Base-by-base conservation (phyloP, 257 asterid species). In the Echites panduratus region DNA sequence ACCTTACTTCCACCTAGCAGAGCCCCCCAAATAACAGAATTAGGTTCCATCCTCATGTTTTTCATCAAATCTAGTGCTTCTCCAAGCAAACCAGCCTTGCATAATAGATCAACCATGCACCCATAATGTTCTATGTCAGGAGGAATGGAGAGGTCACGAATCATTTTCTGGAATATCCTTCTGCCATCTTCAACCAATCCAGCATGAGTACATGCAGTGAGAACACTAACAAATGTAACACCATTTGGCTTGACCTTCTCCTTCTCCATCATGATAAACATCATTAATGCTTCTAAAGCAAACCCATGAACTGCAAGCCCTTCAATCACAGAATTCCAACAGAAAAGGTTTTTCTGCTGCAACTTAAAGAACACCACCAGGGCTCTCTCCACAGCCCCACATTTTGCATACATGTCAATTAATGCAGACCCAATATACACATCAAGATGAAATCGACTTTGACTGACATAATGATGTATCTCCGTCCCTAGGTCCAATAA, bases 361-460 rank as follows among this genome's bases (percentile, higher is more conserved):
- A 92, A 80, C 79, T 88, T 90, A 78, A 72, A 83, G 82, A 90
- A 90, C 52, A 87, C 90, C 72, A 83, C 74, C 9, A 93, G 87
- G 14, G 95, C 87, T 73, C 80, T 86, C 81, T 87, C 90, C 81
- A 89, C 62, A 79, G 80, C 77, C 69, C 98, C 98, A 27, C 97
- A 90, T 79, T 89, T 87, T 53, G 93, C 88, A 68, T 90, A 89
- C 98, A 93, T 93, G 81, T 90, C 96, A 74, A 90, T 80, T 80
- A 93, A 72, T 0, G 96, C 90, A 19, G 91, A 92, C 43, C 96
- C 94, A 7, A 88, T 80, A 72, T 83, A 85, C 45, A 89, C 92
- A 78, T 90, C 94, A 40, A 84, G 71, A 70, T 77, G 49, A 48
- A 78, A 82, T 45, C 11, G 74, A 4, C 66, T 82, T 54, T 61